Conservation (phyloP, 305 asterid genomes). For the Caryopteris hybrid region DNA sequence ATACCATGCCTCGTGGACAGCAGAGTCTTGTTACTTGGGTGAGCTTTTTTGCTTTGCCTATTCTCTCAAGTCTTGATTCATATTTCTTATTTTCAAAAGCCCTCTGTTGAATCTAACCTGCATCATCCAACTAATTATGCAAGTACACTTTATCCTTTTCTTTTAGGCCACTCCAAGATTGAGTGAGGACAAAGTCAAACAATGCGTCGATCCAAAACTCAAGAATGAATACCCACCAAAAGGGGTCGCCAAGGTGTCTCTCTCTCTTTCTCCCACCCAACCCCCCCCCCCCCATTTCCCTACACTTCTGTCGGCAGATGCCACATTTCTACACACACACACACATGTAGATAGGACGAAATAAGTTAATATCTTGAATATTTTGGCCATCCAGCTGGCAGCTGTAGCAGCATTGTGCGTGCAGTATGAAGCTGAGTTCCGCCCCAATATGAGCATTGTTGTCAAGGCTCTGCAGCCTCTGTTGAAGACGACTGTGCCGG, state of each 20-base stretch:
- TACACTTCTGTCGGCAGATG: too few species aligned
- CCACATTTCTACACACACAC: not conserved
- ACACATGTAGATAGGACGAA: not conserved
- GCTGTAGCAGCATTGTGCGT: slow-evolving; percentile 80
- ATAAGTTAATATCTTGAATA: not conserved
- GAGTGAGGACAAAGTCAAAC: slow-evolving; percentile 80
- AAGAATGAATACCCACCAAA: slow-evolving; percentile 69
- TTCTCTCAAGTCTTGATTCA: not conserved
- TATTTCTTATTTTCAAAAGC: not conserved
- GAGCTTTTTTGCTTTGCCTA: slow-evolving; percentile 14
- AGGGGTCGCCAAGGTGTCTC: slow-evolving; percentile 69
- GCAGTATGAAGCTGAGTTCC: slow-evolving; percentile 77
- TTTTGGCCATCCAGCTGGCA: slow-evolving; percentile 48
- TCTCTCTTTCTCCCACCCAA: not conserved
- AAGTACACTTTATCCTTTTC: slow-evolving; percentile 12
- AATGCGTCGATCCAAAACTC: slow-evolving; percentile 65
- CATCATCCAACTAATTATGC: not conserved
- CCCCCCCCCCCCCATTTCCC: too few species aligned
- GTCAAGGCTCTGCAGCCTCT: slow-evolving; percentile 81
- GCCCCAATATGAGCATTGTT: slow-evolving; percentile 78
- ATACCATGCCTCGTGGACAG: slow-evolving; percentile 83
- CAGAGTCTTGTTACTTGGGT: slow-evolving; percentile 82
- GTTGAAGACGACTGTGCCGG: slow-evolving; percentile 42
- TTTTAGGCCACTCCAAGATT: slow-evolving; percentile 71
- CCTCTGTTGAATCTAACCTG: not conserved